These are phyloP conservation scores for Morella rubra DNA, from an alignment of 306 rosid genomes.

Conservation along the genomic window DNA sequence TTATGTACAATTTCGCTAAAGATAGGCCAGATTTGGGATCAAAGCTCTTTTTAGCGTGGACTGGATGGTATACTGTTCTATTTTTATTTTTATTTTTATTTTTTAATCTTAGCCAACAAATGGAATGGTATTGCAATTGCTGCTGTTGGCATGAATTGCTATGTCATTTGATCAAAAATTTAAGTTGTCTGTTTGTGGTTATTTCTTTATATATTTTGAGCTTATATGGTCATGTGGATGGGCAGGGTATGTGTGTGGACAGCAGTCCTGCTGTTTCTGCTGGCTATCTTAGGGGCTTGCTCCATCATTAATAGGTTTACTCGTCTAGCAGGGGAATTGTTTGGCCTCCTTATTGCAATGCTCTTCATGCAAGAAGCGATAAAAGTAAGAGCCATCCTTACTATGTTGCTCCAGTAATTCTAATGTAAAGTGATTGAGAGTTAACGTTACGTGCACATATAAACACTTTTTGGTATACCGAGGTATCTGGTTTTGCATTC, in stretches of 20 bases:
- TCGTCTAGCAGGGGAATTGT: slow-evolving; percentile 76
- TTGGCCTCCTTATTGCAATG: slow-evolving; percentile 83
- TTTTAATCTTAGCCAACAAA: slow-evolving; percentile 12
- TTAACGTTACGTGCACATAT: background rate
- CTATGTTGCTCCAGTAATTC: slow-evolving; percentile 18
- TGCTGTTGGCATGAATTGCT: slow-evolving; percentile 7
- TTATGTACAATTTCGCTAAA: slow-evolving; percentile 81
- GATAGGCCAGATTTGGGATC: slow-evolving; percentile 74
- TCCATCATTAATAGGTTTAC: slow-evolving; percentile 81
- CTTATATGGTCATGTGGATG: slow-evolving; percentile 20
- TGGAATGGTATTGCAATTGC: slow-evolving; percentile 7
- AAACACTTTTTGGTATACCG: background rate
- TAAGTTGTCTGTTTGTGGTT: background rate
- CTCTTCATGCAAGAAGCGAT: slow-evolving; percentile 87
- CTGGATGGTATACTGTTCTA: slow-evolving; percentile 50
- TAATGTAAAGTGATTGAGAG: slow-evolving; percentile 7
- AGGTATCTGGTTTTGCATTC: background rate
- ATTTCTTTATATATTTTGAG: background rate
- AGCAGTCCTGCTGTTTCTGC: slow-evolving; percentile 59
- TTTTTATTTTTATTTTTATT: background rate
- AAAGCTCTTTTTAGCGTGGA: slow-evolving; percentile 76
- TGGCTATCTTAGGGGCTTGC: slow-evolving; percentile 80
- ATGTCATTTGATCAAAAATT: background rate
- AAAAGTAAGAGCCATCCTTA: slow-evolving; percentile 45
- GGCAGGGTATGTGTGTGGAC: slow-evolving; percentile 85